A percentile compares a stretch with the other conserved stretches of the same genome.
Conservation (phyloP, 225 moss, liverwort and hornwort species). For the Lunularia cruciata region DNA sequence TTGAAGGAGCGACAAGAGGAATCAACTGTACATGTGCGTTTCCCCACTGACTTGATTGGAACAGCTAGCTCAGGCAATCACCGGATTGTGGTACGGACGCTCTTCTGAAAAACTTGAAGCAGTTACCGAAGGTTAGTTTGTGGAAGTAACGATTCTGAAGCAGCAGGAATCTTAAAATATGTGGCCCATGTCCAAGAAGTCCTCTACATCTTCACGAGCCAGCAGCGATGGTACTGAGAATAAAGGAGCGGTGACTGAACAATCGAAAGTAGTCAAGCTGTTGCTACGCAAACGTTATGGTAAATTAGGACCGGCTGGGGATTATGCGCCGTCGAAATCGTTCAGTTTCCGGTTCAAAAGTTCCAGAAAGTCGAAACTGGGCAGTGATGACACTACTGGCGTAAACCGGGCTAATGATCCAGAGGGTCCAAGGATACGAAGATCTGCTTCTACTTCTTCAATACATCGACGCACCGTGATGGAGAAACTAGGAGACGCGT, state of each 20-base stretch:
- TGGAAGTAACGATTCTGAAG: too few species aligned
- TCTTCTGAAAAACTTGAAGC: background rate
- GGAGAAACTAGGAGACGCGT: slow-evolving; percentile 18
- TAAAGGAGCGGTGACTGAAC: background rate
- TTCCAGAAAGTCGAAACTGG: background rate
- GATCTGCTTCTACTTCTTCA: slow-evolving; percentile 1
- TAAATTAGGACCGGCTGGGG: slow-evolving; percentile 18
- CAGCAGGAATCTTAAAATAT: background rate
- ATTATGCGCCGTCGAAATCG: background rate
- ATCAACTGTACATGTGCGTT: background rate
- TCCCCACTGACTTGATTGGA: too few species aligned
- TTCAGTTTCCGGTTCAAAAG: background rate
- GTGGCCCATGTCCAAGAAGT: slow-evolving; percentile 11
- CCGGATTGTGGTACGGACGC: too few species aligned
- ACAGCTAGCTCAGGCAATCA: too few species aligned
- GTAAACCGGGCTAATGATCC: background rate
- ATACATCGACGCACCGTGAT: background rate
- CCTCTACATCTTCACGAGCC: background rate
- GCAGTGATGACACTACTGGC: background rate
- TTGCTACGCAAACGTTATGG: slow-evolving; percentile 18
- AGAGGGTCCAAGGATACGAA: background rate
- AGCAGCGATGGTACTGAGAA: background rate
- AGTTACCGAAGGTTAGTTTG: too few species aligned
- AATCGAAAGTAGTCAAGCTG: background rate
- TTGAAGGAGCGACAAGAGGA: background rate